Evolutionary conservation across 805 yeast genomes (phyloP).

Genomic region (Ogataea paraovalis): DNA sequence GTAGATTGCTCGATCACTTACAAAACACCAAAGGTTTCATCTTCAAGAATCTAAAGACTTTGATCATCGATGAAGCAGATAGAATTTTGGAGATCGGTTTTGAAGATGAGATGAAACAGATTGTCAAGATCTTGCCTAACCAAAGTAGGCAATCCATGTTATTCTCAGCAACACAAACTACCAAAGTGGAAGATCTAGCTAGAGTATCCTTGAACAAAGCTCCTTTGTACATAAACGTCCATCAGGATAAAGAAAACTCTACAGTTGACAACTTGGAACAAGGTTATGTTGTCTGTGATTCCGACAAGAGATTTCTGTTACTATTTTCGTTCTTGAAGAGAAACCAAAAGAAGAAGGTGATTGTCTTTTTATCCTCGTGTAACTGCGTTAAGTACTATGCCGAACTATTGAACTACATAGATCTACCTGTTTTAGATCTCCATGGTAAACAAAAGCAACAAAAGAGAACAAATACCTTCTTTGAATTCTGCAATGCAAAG

Average conservation of each 20-base stretch:
- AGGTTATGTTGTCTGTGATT: slow-evolving; percentile 96
- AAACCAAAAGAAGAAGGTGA: slow-evolving; percentile 84
- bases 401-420: slow-evolving; percentile 92
- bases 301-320: slow-evolving; percentile 87
- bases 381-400: slow-evolving; percentile 96
- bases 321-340: slow-evolving; percentile 91
- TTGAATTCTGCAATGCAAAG: slow-evolving; percentile 96
- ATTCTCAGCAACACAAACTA: slow-evolving; percentile 98
- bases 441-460: slow-evolving; percentile 99
- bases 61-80: slow-evolving; percentile 97
- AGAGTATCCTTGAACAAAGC: slow-evolving; percentile 93
- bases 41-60: slow-evolving; percentile 89
- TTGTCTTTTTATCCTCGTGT: slow-evolving; percentile 94
- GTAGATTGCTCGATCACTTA: slow-evolving; percentile 91
- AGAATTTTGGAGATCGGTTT: slow-evolving; percentile 96
- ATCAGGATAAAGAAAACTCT: slow-evolving; percentile 72
- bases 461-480: slow-evolving; percentile 96
- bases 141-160: slow-evolving; percentile 95
- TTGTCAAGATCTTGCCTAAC: slow-evolving; percentile 86
- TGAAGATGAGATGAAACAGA: slow-evolving; percentile 98
- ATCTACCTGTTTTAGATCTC: slow-evolving; percentile 90
- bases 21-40: slow-evolving; percentile 94
- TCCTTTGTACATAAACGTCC: slow-evolving; percentile 91
- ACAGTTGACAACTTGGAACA: slow-evolving; percentile 98
- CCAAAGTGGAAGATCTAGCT: slow-evolving; percentile 97